Conservation (phyloP, 2,329 filamentous ascomycete species). For the Elsinoe ampelina region DNA sequence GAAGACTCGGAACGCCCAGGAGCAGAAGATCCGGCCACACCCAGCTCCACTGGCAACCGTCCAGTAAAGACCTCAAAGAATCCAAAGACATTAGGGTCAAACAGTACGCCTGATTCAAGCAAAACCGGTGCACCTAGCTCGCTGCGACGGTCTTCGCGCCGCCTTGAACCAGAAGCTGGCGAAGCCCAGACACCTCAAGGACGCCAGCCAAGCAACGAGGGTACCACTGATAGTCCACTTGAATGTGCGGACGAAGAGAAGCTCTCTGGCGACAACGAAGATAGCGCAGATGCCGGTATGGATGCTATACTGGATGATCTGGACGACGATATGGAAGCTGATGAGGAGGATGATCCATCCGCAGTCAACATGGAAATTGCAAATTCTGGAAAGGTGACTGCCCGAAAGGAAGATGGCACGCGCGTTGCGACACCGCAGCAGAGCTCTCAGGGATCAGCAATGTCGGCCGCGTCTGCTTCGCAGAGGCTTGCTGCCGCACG, state of each 20-base stretch:
- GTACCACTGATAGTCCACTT: slow-evolving; percentile 53
- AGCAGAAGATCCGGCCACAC: slow-evolving; percentile 17
- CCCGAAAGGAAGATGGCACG: slow-evolving; percentile 84
- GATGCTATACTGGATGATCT: slow-evolving; percentile 86
- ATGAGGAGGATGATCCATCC: slow-evolving; percentile 64
- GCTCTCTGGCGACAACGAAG: slow-evolving; percentile 52
- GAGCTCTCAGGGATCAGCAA: slow-evolving; percentile 26
- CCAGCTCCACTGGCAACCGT: slow-evolving; percentile 1
- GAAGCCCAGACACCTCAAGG: slow-evolving; percentile 34
- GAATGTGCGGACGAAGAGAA: slow-evolving; percentile 92
- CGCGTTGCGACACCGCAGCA: slow-evolving; percentile 74
- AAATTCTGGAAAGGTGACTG: slow-evolving; percentile 77
- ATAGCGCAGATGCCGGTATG: slow-evolving; percentile 50
- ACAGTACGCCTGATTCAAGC: slow-evolving; percentile 12
- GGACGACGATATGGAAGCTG: slow-evolving; percentile 68
- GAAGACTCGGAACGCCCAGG: slow-evolving; percentile 55
- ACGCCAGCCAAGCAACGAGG: slow-evolving; percentile 51
- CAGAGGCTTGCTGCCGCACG: slow-evolving; percentile 26
- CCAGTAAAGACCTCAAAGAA: neutral
- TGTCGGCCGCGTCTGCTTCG: slow-evolving; percentile 23
- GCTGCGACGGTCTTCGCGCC: slow-evolving; percentile 26
- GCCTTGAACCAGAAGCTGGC: slow-evolving; percentile 18
- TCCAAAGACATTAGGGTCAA: slow-evolving; percentile 4
- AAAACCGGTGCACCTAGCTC: slow-evolving; percentile 15
- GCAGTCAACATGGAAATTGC: slow-evolving; percentile 89